Evolutionary conservation across 495 filamentous ascomycete genomes (phyloP).

Genomic region (Penicillium fimorum): DNA sequence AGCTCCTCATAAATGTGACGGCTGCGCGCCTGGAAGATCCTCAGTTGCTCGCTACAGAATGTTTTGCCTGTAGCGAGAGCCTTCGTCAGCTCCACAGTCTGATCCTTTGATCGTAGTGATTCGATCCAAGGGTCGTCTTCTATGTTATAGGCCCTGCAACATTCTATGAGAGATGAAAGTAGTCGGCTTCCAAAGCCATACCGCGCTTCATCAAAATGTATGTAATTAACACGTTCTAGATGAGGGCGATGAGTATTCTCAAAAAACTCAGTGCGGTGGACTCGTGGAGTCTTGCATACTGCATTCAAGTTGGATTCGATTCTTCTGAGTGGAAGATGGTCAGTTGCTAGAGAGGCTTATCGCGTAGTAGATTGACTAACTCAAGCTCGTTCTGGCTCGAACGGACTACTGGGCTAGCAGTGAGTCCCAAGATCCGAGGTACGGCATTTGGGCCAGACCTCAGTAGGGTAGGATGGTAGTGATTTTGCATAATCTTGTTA

Average conservation of each 20-base stretch:
- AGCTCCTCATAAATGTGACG: constrained; percentile 57
- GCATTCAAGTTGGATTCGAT: constrained; percentile 79
- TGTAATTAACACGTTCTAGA: constrained; percentile 54
- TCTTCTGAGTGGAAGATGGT: constrained; percentile 31
- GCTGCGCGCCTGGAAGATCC: constrained; percentile 46
- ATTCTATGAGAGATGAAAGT: constrained; percentile 19
- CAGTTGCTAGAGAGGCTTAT: not conserved
- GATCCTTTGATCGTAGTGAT: constrained; percentile 42
- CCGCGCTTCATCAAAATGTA: constrained; percentile 2
- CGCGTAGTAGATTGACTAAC: constrained; percentile 17
- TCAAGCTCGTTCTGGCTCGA: constrained; percentile 31
- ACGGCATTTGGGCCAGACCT: constrained; percentile 38
- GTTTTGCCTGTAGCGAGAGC: constrained; percentile 55
- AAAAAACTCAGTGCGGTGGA: constrained; percentile 68
- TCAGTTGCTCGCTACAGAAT: constrained; percentile 62
- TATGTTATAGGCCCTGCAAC: constrained; percentile 45
- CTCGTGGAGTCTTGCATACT: constrained; percentile 67
- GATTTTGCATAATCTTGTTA: constrained; percentile 73
- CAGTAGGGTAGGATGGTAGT: constrained; percentile 58
- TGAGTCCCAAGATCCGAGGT: constrained; percentile 78
- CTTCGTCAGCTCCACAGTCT: constrained; percentile 42
- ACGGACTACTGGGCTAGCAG: constrained; percentile 75
- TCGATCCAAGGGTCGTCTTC: constrained; percentile 67
- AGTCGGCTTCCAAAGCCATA: constrained; percentile 14
- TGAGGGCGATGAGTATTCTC: constrained; percentile 65